These are phyloP conservation scores for Talaromyces albobiverticillius DNA, from an alignment of 2,329 filamentous ascomycete genomes.

Conservation along the genomic window DNA sequence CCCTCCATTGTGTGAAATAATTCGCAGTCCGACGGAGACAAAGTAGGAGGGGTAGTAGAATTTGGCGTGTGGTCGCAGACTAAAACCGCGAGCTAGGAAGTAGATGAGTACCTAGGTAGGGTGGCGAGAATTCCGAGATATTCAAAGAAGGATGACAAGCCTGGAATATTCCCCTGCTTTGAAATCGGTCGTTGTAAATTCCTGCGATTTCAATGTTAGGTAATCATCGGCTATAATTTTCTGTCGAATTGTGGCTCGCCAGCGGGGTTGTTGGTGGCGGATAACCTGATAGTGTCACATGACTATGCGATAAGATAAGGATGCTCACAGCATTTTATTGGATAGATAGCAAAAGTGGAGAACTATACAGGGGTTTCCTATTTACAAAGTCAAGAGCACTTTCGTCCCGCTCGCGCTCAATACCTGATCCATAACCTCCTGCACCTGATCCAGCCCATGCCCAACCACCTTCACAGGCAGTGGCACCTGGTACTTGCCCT, in stretches of 20 bases:
- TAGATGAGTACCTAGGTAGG: background rate
- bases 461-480: constrained; percentile 27
- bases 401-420: constrained; percentile 31
- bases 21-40: constrained; percentile 18
- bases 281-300: background rate
- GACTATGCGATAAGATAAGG: background rate
- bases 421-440: constrained; percentile 21
- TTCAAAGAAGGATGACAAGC: background rate
- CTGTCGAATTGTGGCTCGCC: constrained; percentile 29
- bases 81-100: background rate
- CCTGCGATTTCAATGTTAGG: constrained; percentile 1
- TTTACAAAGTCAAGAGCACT: constrained; percentile 31
- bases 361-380: too few relatives aligned
- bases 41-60: background rate
- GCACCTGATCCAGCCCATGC: constrained; percentile 22
- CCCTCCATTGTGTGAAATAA: constrained; percentile 24
- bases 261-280: constrained; percentile 17
- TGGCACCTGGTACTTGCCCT: constrained; percentile 26
- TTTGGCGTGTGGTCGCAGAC: background rate
- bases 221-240: constrained; percentile 11
- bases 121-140: too few relatives aligned
- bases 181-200: constrained; percentile 18
- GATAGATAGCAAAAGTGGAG: too few relatives aligned
- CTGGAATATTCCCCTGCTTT: constrained; percentile 24
- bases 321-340: background rate